Evolutionary conservation across 768 basidiomycete genomes (phyloP), one percentile per base, ranked within the genome.

Genomic region (Rhodotorula paludigena): DNA sequence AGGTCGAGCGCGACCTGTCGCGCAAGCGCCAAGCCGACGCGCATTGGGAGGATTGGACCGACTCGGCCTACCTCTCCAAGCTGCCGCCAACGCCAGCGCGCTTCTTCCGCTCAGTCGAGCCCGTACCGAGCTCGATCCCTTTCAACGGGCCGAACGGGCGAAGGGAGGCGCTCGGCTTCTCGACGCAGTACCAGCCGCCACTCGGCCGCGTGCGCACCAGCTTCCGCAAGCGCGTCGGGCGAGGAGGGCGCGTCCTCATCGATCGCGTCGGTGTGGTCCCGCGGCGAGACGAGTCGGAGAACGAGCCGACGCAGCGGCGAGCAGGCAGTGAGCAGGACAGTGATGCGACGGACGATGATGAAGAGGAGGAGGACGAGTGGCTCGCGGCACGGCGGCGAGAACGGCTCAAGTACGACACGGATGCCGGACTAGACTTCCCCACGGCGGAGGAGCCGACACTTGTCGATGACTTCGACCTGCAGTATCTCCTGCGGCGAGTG

Each of bases 21-120:
- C 80, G 80, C 56, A 86, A 87, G 77, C 87, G 86, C 76, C 88
- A 92, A 56, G 78, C 82, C 55, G 89, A 92, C 74, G 83, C 86
- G 56, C 83, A 85, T 57, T 94, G 90, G 87, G 92, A 94, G 73
- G 92, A 97, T 75, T 81, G 82, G 59, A 82, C 90, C 70, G 92
- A 96, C 88, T 84, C 84, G 68, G 82, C 87, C 2, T 92, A 87
- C 75, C 88, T 92, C 75, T 81, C 85, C 10, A 81, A 82, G 1
- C 83, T 84, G 0, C 77, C 82, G 0, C 79, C 89, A 0, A 84
- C 84, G 42, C 78, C 86, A 5, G 84, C 66, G 8, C 76, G 77
- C 9, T 77, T 74, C 66, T 75, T 72, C 72, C 68, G 76, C 62
- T 57, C 76, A 57, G 45, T 73, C 66, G 66, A 85, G 59, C 83